Conservation (phyloP, 2,329 filamentous ascomycete genomes). For the Beauveria varroae region DNA sequence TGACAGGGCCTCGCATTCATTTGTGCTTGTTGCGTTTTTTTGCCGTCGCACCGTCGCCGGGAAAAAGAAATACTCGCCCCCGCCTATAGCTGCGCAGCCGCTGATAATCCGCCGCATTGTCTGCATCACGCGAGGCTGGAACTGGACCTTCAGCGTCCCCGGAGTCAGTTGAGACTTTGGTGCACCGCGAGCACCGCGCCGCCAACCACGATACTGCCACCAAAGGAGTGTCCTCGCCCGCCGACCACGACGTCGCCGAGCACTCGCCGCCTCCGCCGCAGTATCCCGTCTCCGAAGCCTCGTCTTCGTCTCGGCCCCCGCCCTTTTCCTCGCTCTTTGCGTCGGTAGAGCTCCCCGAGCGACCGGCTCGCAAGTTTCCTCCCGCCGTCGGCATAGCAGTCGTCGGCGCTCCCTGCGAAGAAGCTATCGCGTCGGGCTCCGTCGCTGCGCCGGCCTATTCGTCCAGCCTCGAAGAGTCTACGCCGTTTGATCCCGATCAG, state of each 20-base stretch:
- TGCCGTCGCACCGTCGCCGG: not conserved
- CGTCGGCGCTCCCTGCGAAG: constrained; percentile 14
- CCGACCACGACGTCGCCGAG: constrained; percentile 20
- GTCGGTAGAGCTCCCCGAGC: constrained; percentile 30
- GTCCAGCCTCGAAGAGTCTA: constrained; percentile 26
- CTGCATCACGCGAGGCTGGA: constrained; percentile 25
- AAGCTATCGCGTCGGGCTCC: constrained; percentile 27
- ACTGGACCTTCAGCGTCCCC: constrained; percentile 29
- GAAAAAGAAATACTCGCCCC: not conserved
- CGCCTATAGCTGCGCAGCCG: not conserved
- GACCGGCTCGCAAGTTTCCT: constrained; percentile 23
- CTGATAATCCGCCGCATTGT: constrained; percentile 30
- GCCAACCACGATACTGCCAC: constrained; percentile 16
- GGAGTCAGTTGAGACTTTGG: constrained; percentile 25
- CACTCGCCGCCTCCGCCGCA: constrained; percentile 48
- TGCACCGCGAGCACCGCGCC: constrained; percentile 16
- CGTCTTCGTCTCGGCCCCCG: constrained; percentile 44
- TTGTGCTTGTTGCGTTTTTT: not conserved
- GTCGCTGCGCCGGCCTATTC: constrained; percentile 51
- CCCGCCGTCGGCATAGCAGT: constrained; percentile 7
- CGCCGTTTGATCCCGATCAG: constrained; percentile 29
- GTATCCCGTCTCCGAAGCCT: constrained; percentile 50
- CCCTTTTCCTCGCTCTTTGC: constrained; percentile 55
- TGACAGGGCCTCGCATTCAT: not conserved
- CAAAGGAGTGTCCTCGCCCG: constrained; percentile 16